These are phyloP conservation scores for Aleurites moluccanus DNA, from an alignment of 441 rosid species.

Conservation along the genomic window DNA sequence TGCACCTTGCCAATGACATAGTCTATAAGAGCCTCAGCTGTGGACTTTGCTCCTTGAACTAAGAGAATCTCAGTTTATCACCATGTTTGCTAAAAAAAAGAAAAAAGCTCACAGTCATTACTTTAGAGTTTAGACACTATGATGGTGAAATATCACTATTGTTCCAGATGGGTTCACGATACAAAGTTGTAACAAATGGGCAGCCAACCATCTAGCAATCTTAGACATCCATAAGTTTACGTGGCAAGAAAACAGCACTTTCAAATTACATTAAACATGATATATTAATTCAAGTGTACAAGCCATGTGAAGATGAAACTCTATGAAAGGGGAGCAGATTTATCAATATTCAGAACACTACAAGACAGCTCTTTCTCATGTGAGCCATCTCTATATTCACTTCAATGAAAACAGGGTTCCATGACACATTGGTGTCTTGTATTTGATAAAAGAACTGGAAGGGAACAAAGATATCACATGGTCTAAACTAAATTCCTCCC, in stretches of 20 bases:
- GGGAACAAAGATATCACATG: neutral
- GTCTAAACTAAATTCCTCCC: neutral
- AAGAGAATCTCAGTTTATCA: neutral
- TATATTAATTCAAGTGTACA: neutral
- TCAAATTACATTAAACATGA: neutral
- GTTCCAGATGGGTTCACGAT: neutral
- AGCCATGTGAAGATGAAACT: neutral
- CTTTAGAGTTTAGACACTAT: neutral
- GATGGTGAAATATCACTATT: neutral
- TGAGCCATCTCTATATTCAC: neutral
- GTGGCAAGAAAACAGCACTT: neutral
- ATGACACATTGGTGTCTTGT: too few species aligned
- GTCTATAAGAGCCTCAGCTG: too few species aligned
- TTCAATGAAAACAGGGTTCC: neutral
- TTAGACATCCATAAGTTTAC: neutral
- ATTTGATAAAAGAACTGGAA: too few species aligned
- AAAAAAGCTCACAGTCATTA: neutral
- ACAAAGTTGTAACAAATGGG: neutral
- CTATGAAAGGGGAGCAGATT: neutral
- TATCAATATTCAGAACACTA: neutral
- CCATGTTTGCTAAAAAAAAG: neutral
- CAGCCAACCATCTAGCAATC: neutral
- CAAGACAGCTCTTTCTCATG: too few species aligned
- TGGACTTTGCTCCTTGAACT: neutral
- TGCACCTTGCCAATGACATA: too few species aligned